These are phyloP conservation scores for Aspergillus saccharolyticus DNA, from an alignment of 495 filamentous ascomycete species.

Conservation along the genomic window DNA sequence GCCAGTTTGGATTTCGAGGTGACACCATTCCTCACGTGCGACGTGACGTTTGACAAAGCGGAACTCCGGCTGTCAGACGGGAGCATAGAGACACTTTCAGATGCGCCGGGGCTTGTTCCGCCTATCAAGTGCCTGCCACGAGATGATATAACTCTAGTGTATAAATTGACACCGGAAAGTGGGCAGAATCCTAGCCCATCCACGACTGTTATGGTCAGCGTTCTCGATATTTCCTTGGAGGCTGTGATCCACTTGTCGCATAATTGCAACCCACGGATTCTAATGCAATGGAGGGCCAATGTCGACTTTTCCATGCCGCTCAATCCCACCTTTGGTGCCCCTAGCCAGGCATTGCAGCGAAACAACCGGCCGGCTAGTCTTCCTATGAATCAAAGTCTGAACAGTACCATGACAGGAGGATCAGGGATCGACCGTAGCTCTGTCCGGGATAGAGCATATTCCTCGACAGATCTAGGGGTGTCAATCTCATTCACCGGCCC, in stretches of 20 bases:
- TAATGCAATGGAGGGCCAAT: constrained; percentile 75
- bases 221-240: constrained; percentile 58
- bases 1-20: constrained; percentile 86
- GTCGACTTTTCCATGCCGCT: constrained; percentile 75
- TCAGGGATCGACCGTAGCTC: constrained; percentile 48
- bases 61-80: constrained; percentile 62
- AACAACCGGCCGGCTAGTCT: constrained; percentile 53
- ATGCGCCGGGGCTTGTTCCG: constrained; percentile 50
- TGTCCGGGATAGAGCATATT: constrained; percentile 46
- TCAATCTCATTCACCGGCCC: constrained; percentile 72
- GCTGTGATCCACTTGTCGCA: constrained; percentile 60
- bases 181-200: constrained; percentile 47
- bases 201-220: constrained; percentile 45
- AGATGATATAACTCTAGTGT: constrained; percentile 82
- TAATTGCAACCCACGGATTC: constrained; percentile 65
- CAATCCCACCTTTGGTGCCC: constrained; percentile 59
- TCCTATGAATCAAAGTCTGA: constrained; percentile 28
- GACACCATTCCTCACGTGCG: constrained; percentile 71
- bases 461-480: constrained; percentile 59
- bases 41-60: constrained; percentile 63
- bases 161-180: constrained; percentile 65
- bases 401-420: constrained; percentile 24
- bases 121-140: constrained; percentile 69
- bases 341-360: constrained; percentile 49
- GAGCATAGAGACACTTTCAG: constrained; percentile 60